These are phyloP conservation scores for Cinchona pubescens DNA, from an alignment of 257 asterid genomes.

Conservation along the genomic window DNA sequence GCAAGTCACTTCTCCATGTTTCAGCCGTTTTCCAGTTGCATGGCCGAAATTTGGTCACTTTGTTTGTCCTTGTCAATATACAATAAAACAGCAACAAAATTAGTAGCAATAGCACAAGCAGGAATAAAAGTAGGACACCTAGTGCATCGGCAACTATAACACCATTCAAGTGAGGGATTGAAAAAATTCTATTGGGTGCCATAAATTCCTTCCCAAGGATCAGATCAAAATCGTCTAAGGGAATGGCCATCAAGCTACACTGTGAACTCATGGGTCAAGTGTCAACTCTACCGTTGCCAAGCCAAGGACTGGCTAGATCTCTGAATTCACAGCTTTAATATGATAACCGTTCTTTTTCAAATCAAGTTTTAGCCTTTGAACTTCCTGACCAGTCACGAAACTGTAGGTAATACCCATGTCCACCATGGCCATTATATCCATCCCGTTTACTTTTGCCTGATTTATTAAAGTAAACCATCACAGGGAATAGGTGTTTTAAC, in stretches of 20 bases:
- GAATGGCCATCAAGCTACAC: background rate
- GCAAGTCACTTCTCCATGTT: too few relatives aligned
- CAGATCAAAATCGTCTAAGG: background rate
- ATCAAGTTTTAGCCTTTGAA: background rate
- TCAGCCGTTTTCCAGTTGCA: too few relatives aligned
- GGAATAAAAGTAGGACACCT: too few relatives aligned
- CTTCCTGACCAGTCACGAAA: background rate
- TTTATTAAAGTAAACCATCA: background rate
- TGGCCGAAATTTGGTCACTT: too few relatives aligned
- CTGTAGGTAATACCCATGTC: background rate
- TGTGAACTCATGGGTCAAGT: background rate
- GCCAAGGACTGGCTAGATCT: background rate
- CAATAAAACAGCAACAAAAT: too few relatives aligned
- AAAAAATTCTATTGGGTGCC: too few relatives aligned
- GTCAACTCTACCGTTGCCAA: background rate
- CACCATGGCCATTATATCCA: background rate
- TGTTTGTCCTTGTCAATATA: too few relatives aligned
- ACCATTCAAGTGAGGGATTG: too few relatives aligned
- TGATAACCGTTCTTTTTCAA: background rate
- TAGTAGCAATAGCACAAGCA: too few relatives aligned
- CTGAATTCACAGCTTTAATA: background rate
- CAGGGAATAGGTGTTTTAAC: background rate
- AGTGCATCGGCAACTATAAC: too few relatives aligned
- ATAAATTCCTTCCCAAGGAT: too few relatives aligned
- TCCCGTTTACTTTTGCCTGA: background rate